phyloP scores from a whole-genome alignment of 2,329 filamentous ascomycete genomes.

The Epichloe hybrida region DNA sequence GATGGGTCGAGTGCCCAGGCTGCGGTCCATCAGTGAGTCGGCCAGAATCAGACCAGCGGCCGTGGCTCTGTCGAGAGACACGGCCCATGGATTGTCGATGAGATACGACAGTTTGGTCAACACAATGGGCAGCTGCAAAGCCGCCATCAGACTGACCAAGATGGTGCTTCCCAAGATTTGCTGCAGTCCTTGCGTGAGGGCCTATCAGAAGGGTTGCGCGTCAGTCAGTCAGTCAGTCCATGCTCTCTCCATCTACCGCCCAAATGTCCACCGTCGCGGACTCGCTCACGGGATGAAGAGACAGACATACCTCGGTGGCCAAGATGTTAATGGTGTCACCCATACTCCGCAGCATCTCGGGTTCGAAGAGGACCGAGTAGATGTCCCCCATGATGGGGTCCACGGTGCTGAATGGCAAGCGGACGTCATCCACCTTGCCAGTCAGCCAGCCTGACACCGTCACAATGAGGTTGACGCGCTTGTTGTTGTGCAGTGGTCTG shows the following conservation, averaged over 20 bases:
- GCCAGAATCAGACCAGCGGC: conserved; percentile 83
- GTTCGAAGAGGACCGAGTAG: conserved; percentile 95
- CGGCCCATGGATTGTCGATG: conserved; percentile 96
- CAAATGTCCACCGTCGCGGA: no score
- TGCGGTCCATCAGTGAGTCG: conserved; percentile 84
- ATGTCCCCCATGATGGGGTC: conserved; percentile 97
- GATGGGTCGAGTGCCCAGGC: conserved; percentile 78
- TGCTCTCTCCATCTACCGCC: background rate
- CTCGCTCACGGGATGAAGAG: background rate
- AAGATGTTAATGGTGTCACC: conserved; percentile 97
- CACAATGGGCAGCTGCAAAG: conserved; percentile 80
- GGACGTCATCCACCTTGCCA: conserved; percentile 91
- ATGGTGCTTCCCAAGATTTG: conserved; percentile 88
- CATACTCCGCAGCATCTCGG: conserved; percentile 95
- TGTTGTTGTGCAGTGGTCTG: conserved; percentile 92
- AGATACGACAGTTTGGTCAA: conserved; percentile 89
- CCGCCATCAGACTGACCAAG: conserved; percentile 78
- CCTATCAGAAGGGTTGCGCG: conserved; percentile 33
- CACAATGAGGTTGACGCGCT: conserved; percentile 87
- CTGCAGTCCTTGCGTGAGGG: conserved; percentile 88
- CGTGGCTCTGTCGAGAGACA: conserved; percentile 85
- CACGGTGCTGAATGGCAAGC: conserved; percentile 87
- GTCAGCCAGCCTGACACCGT: conserved; percentile 98
- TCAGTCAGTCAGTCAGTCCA: background rate
- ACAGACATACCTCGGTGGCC: conserved; percentile 67